Conservation (phyloP, 306 rosid species). For the Sophora flavescens region DNA sequence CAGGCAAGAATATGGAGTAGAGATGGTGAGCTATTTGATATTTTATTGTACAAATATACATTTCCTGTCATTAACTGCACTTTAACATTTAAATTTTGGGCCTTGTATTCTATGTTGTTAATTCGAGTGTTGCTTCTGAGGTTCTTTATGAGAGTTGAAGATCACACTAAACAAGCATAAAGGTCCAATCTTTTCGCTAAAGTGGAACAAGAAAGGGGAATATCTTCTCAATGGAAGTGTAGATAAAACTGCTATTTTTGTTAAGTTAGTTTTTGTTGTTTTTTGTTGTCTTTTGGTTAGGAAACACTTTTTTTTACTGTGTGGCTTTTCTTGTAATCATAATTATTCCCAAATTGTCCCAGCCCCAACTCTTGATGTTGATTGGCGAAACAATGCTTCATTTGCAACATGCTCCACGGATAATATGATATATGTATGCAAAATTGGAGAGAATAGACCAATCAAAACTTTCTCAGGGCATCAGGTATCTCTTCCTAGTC, state of each 20-base stretch:
- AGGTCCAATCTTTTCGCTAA: conserved; percentile 76
- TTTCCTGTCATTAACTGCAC: conserved; percentile 33
- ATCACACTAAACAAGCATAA: conserved; percentile 62
- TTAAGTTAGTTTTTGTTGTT: conserved; percentile 38
- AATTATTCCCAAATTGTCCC: conserved; percentile 43
- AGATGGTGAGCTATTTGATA: conserved; percentile 60
- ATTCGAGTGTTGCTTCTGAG: conserved; percentile 35
- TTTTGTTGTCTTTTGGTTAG: conserved; percentile 1
- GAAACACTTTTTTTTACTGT: background rate
- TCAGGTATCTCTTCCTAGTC: conserved; percentile 55
- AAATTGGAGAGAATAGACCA: conserved; percentile 71
- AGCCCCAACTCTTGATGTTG: conserved; percentile 78
- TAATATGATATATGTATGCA: conserved; percentile 68
- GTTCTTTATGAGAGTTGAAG: conserved; percentile 61
- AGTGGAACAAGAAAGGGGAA: conserved; percentile 79
- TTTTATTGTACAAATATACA: background rate
- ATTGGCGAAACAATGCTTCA: conserved; percentile 68
- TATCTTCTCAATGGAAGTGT: conserved; percentile 78
- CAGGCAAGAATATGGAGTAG: conserved; percentile 79
- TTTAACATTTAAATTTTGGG: background rate
- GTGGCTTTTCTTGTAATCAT: conserved; percentile 13
- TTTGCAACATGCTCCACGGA: conserved; percentile 80
- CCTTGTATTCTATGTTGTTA: conserved; percentile 22
- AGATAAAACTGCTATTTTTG: conserved; percentile 70
- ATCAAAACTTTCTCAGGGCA: conserved; percentile 70